Base-by-base conservation (phyloP, 495 filamentous ascomycete species). In the Melanomma pulvis-pyrius region DNA sequence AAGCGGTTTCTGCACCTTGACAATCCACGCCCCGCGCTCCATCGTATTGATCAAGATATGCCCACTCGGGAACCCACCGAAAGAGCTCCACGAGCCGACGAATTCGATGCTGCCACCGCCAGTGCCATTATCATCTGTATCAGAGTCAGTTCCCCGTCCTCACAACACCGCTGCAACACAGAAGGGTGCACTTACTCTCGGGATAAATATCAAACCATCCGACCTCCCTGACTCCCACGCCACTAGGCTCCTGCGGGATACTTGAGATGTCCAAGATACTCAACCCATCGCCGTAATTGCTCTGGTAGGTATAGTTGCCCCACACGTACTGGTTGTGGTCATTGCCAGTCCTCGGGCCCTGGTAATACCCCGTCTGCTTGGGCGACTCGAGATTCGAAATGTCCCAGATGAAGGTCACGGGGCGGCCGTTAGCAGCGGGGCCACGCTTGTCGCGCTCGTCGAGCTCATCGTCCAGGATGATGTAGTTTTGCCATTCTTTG, bases 301-400 rank as follows among this genome's bases (percentile, higher is more conserved):
- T 80, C 74, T 87, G 85, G 74, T 84, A 87, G 5, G 72, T 68
- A 47, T 79, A 74, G 28, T 81, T 82, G 30, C 84, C 71, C 71
- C 77, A 71, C 68, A 87, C 74, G 68, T 87, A 87, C 71, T 86
- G 84, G 73, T 87, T 87, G 74, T 87, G 85, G 71, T 87, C 85
- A 61, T 87, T 83, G 32, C 78, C 76, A 55, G 77, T 77, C 59
- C 75, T 77, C 15, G 69, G 66, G 29, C 78, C 78, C 63, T 81
- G 76, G 75, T 82, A 87, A 75, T 75, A 72, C 9, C 85, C 85
- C 4, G 84, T 87, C 61, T 84, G 79, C 60, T 77, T 77, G 25
- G 74, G 74, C 11, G 19, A 22, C 26, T 56, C 48, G 24, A 75
- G 65, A 48, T 63, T 48, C 8, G 61, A 55, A 56, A 74, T 69